Evolutionary conservation across 2,329 filamentous ascomycete genomes (phyloP), one percentile per base, ranked within the genome.

Genomic region (Elsinoe australis): DNA sequence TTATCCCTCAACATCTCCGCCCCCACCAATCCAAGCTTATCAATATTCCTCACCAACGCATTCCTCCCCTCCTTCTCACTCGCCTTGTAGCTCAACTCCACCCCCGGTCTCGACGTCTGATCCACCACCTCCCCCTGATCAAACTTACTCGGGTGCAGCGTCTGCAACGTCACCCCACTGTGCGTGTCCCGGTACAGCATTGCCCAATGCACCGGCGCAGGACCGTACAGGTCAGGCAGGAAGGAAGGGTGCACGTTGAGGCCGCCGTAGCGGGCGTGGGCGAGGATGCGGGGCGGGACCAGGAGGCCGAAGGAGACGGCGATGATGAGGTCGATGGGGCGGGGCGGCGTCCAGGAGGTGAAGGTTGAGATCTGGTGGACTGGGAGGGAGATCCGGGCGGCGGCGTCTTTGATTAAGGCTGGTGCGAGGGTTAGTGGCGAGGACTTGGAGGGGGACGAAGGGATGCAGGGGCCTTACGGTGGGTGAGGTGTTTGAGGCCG

Each of bases 281-380:
- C 69, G 17, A 98, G 71, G 12, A 96, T 79, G 3, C 87, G 75
- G 0, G 82, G 74, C 0, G 92, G 92, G 1, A 98, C 82, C 52
- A 95, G 83, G 5, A 95, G 75, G 2, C 92, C 92, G 66, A 96
- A 98, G 0, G 92, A 96, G 3, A 96, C 92, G 39, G 89, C 89
- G 36, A 96, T 73, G 56, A 98, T 76, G 51, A 98, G 71, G 63
- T 95, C 88, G 55, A 80, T 79, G 19, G 68, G 56, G 21, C 63
- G 58, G 0, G 82, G 82, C 26, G 82, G 73, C 74, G 83, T 71
- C 89, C 89, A 96, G 29, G 77, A 77, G 4, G 76, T 86, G 64
- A 96, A 95, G 0, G 85, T 90, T 59, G 90, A 81, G 52, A 85
- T 74, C 59, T 85, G 76, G 64, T 95, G 83, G 29, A 90, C 70